Percentiles rank a stretch among this genome's conserved stretches.
These are phyloP conservation scores for Phialocephala sp. DNA, from an alignment of 2,329 filamentous ascomycete genomes.

Conservation along the genomic window DNA sequence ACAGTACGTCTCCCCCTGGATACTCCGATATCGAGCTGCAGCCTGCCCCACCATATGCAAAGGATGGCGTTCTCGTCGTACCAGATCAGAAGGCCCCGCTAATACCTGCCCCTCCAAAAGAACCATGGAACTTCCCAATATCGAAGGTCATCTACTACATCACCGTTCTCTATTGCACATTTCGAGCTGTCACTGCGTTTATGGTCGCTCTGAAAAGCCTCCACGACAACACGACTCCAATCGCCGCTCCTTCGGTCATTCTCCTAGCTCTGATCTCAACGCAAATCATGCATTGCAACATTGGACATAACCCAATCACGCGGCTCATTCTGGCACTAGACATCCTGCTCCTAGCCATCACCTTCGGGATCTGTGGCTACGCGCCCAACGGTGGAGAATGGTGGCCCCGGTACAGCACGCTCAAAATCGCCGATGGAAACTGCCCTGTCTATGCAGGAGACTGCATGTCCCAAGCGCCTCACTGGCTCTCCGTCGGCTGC, in stretches of 20 bases:
- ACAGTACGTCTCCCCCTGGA: not conserved
- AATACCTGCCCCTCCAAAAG: not conserved
- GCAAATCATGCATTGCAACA: not conserved
- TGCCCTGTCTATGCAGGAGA: conserved; percentile 2
- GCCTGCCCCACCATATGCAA: not conserved
- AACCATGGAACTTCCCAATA: not conserved
- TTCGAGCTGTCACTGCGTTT: not conserved
- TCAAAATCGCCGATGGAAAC: not conserved
- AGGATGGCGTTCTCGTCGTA: not conserved
- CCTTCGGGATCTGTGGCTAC: not conserved
- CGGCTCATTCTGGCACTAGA: not conserved
- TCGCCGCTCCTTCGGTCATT: not conserved
- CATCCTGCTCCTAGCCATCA: not conserved
- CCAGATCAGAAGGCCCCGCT: not conserved
- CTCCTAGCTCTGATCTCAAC: not conserved
- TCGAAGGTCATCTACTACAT: not conserved
- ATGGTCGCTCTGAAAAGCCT: not conserved
- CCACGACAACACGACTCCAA: not conserved
- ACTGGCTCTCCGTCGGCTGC: conserved; percentile 1
- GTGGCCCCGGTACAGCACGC: not conserved
- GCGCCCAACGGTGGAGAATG: not conserved
- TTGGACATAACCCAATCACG: not conserved
- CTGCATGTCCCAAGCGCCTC: not conserved
- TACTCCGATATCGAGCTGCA: not conserved
- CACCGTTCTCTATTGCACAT: not conserved